Conservation (phyloP, 2,329 filamentous ascomycete genomes). For the Tolypocladium tundrense region DNA sequence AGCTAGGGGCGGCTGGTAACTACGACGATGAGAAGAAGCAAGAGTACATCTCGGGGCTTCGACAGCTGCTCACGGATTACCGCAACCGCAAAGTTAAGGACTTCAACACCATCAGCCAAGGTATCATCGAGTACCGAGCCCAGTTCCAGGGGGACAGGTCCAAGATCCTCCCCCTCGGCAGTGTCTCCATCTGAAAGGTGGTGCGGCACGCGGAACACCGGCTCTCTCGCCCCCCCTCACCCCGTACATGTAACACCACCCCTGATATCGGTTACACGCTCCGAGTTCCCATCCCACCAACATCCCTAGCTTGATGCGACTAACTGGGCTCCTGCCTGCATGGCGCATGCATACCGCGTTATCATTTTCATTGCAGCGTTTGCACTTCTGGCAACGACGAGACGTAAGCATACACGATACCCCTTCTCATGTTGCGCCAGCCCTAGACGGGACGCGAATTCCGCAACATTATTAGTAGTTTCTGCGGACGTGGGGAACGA, state of each 20-base stretch:
- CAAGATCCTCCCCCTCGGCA: slow-evolving; percentile 50
- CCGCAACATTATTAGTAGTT: neutral
- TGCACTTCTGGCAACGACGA: slow-evolving; percentile 1
- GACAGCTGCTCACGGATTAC: slow-evolving; percentile 48
- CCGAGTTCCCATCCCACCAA: neutral
- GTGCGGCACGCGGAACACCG: neutral
- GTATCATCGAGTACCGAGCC: slow-evolving; percentile 57
- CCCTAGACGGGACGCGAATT: neutral
- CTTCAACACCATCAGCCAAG: slow-evolving; percentile 55
- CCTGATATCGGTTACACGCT: neutral
- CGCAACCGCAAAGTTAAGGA: slow-evolving; percentile 51
- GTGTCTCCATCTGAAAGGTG: slow-evolving; percentile 25
- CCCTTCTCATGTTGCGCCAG: neutral
- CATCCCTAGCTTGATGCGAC: neutral
- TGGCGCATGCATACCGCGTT: neutral
- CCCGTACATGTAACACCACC: neutral
- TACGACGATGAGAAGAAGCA: slow-evolving; percentile 51
- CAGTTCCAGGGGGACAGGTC: slow-evolving; percentile 54
- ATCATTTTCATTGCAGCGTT: neutral
- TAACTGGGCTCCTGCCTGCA: neutral
- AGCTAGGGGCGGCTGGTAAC: slow-evolving; percentile 57
- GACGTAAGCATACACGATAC: slow-evolving; percentile 4
- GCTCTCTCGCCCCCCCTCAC: neutral
- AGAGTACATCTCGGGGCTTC: slow-evolving; percentile 53
- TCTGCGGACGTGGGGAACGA: neutral